Percentiles rank a stretch among this genome's conserved stretches.
These are phyloP conservation scores for Chloris gayana DNA, from an alignment of 176 grass and related monocot species.

Conservation along the genomic window DNA sequence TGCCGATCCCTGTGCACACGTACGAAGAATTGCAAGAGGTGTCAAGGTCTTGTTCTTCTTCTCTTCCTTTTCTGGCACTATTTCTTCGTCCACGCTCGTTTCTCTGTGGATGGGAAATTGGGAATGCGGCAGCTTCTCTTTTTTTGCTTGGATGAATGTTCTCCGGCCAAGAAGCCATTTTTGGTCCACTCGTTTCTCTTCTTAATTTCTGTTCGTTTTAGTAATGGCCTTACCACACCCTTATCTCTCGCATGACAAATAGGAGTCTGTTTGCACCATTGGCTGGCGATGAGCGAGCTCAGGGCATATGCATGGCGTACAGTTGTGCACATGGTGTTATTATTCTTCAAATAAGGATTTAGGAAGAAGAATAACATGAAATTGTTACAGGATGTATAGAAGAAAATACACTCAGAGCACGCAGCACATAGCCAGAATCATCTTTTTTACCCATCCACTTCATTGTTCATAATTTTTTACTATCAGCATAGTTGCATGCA, in stretches of 20 bases:
- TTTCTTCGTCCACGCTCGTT: slow-evolving; percentile 6
- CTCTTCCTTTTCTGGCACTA: not conserved
- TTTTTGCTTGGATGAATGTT: slow-evolving; percentile 29
- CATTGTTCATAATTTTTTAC: not conserved
- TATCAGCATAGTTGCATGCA: not conserved
- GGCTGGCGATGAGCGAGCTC: slow-evolving; percentile 15
- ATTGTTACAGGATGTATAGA: not conserved
- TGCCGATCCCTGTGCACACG: slow-evolving; percentile 34
- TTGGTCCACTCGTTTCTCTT: slow-evolving; percentile 39
- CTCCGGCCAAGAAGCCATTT: slow-evolving; percentile 36
- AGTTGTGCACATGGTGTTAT: not conserved
- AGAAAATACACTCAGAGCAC: not conserved
- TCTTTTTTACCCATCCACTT: not conserved
- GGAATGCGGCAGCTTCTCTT: slow-evolving; percentile 8
- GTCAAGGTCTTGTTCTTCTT: slow-evolving; percentile 4
- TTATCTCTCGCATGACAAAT: slow-evolving; percentile 39
- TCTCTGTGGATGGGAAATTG: slow-evolving; percentile 33
- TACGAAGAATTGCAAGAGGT: slow-evolving; percentile 30
- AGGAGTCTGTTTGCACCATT: slow-evolving; percentile 29
- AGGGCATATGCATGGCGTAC: not conserved
- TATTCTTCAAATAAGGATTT: slow-evolving; percentile 1
- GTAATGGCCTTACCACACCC: slow-evolving; percentile 13
- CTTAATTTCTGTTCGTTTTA: slow-evolving; percentile 34
- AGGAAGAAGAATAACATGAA: not conserved
- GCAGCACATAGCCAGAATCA: not conserved